Evolutionary conservation across 2,329 filamentous ascomycete genomes (phyloP), one percentile per base, ranked within the genome.

Genomic region (Geosmithia putterillii): DNA sequence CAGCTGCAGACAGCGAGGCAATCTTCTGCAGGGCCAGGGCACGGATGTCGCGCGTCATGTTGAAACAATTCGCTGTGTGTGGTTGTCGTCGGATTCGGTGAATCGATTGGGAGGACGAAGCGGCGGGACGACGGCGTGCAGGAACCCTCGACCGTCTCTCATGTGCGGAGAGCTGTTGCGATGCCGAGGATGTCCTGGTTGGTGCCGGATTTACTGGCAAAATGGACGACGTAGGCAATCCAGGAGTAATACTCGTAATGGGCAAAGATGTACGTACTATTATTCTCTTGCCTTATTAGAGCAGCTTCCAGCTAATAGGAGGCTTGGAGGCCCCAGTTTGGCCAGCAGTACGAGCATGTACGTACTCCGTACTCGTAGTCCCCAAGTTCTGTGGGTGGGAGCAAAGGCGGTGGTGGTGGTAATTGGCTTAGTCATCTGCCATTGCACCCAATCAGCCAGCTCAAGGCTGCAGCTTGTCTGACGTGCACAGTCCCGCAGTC

Each of bases 1-100:
- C 72, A 37, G 69, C 65, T 22, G 77, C 74, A 14, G 79, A 80
- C 43, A 83, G 66, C 39, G 70, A 68, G 37, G 79, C 79, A 50
- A 83, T 80, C 63, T 78, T 81, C 60, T 81, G 67, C 45, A 83
- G 66, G 50, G 79, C 79, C 56, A 69, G 70, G 49, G 73, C 74
- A 56, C 79, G 76, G 48, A 82, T 71, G 52, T 76, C 67, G 56
- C 70, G 69, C 49, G 69, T 63, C 62, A 75, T 75, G 46, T 43
- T 59, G 10, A 34, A 39, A 28, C n/a, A n/a, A 7, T 40, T 17
- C 15, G 21, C 9, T 8, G 28, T 6, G 28, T 14, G 6, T 32
- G 10, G 28, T 32, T 32, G 10, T 32, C 28, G 28, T 12, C 15
- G 10, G 28, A 32, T 32, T 32, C 28, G 28, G 14, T 25, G 21